Evolutionary conservation across 2,329 filamentous ascomycete genomes (phyloP), one percentile per base, ranked within the genome.

Genomic region (Cordyceps tenuipes): DNA sequence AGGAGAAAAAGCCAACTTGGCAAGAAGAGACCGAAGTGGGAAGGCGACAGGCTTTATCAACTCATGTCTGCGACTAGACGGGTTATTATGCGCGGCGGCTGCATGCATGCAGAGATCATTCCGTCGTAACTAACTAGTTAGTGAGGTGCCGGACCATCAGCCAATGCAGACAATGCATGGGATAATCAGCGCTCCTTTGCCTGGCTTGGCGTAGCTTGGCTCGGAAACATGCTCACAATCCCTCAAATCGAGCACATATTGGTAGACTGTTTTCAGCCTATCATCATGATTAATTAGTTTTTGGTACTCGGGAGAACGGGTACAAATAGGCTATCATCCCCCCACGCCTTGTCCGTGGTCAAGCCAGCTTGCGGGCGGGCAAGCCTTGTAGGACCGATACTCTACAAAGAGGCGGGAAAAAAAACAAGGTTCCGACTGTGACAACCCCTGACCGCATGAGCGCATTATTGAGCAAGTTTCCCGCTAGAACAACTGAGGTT

Each of bases 401-500:
- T n/a, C n/a, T n/a, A n/a, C n/a, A 12, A 56, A n/a, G 5, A 10
- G 34, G 12, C n/a, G n/a, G n/a, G n/a, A n/a, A 13, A 5, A n/a
- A 46, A 58, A 52, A 23, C 10, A 39, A 29, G 47, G 56, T 23
- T 34, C 47, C 2, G 17, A 5, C 26, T 48, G 43, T 49, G 19
- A 41, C 54, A 51, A 15, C 15, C 19, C 19, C 39, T 53, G 39
- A 52, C 41, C 52, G 48, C 41, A 53, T n/a, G 5, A 52, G 57
- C 48, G 57, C 57, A 53, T 19, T 49, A 59, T 59, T 59, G 57
- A 59, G 57, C 57, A 59, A 48, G 57, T 59, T 59, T 59, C 26
- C 23, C 48, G 48, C 48, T 19, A 50, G 15, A n/a, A 43, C 23
- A 3, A 23, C 23, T 17, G 36, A n/a, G 15, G 5, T n/a, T 2